phyloP scores from a whole-genome alignment of 148 eudicot species.

The Cornus florida region DNA sequence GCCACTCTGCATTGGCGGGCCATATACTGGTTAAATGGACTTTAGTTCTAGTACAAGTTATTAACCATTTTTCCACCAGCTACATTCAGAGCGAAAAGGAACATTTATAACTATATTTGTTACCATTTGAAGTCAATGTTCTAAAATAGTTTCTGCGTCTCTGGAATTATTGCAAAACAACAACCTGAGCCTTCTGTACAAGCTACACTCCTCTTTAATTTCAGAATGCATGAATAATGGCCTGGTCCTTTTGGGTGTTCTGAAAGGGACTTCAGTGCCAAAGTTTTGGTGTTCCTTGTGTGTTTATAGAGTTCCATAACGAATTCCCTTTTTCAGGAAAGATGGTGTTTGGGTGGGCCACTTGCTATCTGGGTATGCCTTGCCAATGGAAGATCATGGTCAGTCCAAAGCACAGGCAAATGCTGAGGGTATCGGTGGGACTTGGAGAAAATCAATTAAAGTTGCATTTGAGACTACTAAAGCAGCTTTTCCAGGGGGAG shows the following conservation, averaged over 20 bases:
- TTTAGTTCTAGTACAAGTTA: background rate
- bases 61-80: background rate
- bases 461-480: slow-evolving; percentile 48
- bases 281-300: background rate
- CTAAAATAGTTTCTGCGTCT: background rate
- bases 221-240: background rate
- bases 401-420: slow-evolving; percentile 42
- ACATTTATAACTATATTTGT: background rate
- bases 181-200: background rate
- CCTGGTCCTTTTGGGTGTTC: background rate
- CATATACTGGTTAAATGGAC: no score
- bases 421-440: slow-evolving; percentile 59
- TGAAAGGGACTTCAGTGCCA: background rate
- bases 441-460: slow-evolving; percentile 80
- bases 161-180: background rate
- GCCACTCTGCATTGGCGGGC: no score
- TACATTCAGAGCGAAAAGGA: background rate
- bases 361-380: slow-evolving; percentile 81
- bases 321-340: slow-evolving; percentile 47
- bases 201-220: background rate
- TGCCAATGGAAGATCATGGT: slow-evolving; percentile 90
- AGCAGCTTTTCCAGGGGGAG: slow-evolving; percentile 49
- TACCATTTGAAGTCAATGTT: background rate
- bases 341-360: slow-evolving; percentile 85
- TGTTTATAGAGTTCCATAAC: background rate